Conservation (phyloP, 2,329 filamentous ascomycete genomes). For the Apiospora arundinis region DNA sequence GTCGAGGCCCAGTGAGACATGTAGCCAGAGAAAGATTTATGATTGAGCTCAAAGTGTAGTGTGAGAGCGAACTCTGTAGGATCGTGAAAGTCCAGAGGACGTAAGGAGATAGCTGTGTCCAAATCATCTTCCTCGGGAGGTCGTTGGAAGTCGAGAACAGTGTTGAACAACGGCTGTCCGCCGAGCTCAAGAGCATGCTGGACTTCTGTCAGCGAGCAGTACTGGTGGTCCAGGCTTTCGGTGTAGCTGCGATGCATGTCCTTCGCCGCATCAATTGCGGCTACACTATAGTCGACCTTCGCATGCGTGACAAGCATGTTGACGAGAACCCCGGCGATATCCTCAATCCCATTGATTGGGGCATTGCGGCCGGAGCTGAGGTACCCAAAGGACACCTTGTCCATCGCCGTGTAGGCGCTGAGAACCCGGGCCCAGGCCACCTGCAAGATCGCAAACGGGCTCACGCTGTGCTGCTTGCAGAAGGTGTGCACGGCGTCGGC, state of each 20-base stretch:
- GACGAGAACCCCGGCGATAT: not conserved
- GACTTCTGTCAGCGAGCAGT: constrained; percentile 20
- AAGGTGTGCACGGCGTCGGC: constrained; percentile 14
- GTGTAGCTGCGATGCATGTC: not conserved
- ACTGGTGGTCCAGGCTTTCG: constrained; percentile 13
- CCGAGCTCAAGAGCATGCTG: constrained; percentile 25
- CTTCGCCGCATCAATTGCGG: not conserved
- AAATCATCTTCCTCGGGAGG: not conserved
- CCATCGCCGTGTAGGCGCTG: constrained; percentile 42
- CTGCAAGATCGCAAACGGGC: constrained; percentile 27
- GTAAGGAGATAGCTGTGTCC: not conserved
- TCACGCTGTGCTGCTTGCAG: constrained; percentile 22
- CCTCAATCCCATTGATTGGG: not conserved
- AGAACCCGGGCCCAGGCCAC: constrained; percentile 51
- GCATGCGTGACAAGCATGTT: not conserved
- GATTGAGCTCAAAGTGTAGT: constrained; percentile 23
- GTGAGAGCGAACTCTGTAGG: constrained; percentile 25
- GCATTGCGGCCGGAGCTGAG: constrained; percentile 46
- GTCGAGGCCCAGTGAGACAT: constrained; percentile 22
- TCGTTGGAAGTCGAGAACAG: constrained; percentile 23
- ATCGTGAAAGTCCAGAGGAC: constrained; percentile 21
- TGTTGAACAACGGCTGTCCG: constrained; percentile 24
- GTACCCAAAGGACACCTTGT: constrained; percentile 48
- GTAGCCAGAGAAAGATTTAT: constrained; percentile 19
- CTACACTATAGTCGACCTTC: not conserved